Conservation (phyloP, 1,139 yeast genomes). For the Fermentozyma sake region DNA sequence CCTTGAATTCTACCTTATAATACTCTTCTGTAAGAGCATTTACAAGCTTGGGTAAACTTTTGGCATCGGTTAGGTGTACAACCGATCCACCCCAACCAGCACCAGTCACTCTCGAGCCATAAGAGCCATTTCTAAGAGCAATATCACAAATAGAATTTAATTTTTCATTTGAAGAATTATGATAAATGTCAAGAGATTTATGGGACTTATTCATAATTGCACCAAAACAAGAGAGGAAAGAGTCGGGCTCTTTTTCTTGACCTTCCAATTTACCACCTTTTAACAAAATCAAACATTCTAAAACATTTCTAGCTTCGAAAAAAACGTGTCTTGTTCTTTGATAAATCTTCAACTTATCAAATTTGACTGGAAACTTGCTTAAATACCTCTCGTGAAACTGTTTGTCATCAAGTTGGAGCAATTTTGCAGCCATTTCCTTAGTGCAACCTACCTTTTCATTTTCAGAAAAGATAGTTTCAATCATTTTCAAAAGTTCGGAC, state of each 20-base stretch:
- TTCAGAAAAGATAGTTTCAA: constrained; percentile 31
- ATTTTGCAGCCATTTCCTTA: constrained; percentile 44
- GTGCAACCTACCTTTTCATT: constrained; percentile 45
- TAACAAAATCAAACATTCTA: constrained; percentile 44
- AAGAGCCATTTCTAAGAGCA: constrained; percentile 54
- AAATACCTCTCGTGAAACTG: constrained; percentile 45
- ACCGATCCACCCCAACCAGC: constrained; percentile 83
- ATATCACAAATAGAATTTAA: constrained; percentile 50
- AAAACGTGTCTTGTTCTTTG: constrained; percentile 62
- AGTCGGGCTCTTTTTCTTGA: constrained; percentile 13
- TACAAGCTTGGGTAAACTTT: constrained; percentile 40
- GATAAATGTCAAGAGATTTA: constrained; percentile 42
- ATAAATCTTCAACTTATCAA: constrained; percentile 50
- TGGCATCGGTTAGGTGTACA: constrained; percentile 55
- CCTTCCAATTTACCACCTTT: constrained; percentile 9
- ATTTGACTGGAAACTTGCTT: constrained; percentile 53
- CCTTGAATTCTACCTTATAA: constrained; percentile 48
- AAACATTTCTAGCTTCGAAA: constrained; percentile 58
- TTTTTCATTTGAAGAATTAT: constrained; percentile 54
- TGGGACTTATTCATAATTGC: constrained; percentile 58
- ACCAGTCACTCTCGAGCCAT: constrained; percentile 70
- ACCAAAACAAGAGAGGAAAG: constrained; percentile 44
- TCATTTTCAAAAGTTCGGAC: constrained; percentile 30
- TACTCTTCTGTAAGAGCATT: constrained; percentile 46
- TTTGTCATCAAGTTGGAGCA: constrained; percentile 38